Evolutionary conservation across 495 filamentous ascomycete species (phyloP).

Genomic region (Hypoxylon perforatum): DNA sequence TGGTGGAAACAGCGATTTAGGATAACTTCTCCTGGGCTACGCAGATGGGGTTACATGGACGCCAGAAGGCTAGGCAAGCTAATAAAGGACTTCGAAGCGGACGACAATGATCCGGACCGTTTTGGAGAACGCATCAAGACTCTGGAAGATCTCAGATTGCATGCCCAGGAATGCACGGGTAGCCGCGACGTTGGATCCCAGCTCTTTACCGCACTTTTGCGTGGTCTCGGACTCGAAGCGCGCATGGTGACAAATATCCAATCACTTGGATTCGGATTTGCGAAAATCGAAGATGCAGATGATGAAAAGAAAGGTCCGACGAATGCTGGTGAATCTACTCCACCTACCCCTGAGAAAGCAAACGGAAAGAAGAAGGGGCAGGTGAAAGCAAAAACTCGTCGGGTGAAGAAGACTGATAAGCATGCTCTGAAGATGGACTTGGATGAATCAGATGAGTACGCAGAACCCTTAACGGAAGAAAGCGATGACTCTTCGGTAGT

Average conservation of each 20-base stretch:
- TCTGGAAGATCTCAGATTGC: slow-evolving; percentile 72
- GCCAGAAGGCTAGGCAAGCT: slow-evolving; percentile 74
- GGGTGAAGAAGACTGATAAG: slow-evolving; percentile 42
- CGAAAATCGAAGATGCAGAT: slow-evolving; percentile 78
- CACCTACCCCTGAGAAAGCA: slow-evolving; percentile 32
- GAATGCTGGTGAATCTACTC: slow-evolving; percentile 13
- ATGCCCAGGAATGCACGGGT: slow-evolving; percentile 78
- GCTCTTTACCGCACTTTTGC: slow-evolving; percentile 88
- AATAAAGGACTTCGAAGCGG: slow-evolving; percentile 70
- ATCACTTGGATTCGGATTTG: slow-evolving; percentile 91
- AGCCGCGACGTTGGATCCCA: slow-evolving; percentile 90
- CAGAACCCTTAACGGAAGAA: slow-evolving; percentile 50
- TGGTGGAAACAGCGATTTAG: slow-evolving; percentile 91
- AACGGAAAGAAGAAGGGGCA: slow-evolving; percentile 30
- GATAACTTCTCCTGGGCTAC: slow-evolving; percentile 80
- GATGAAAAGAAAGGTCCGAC: slow-evolving; percentile 46
- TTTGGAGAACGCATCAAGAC: slow-evolving; percentile 80
- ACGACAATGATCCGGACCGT: slow-evolving; percentile 65
- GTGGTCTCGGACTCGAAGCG: slow-evolving; percentile 83
- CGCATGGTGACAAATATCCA: slow-evolving; percentile 87
- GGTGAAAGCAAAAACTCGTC: slow-evolving; percentile 34
- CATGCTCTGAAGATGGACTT: slow-evolving; percentile 61
- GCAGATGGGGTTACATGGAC: slow-evolving; percentile 88
- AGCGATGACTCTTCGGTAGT: slow-evolving; percentile 57
- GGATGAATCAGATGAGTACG: slow-evolving; percentile 52